Percentiles rank a stretch among this genome's conserved stretches.
Conservation (phyloP, 768 basidiomycete genomes). For the Auricularia auricula-judae region DNA sequence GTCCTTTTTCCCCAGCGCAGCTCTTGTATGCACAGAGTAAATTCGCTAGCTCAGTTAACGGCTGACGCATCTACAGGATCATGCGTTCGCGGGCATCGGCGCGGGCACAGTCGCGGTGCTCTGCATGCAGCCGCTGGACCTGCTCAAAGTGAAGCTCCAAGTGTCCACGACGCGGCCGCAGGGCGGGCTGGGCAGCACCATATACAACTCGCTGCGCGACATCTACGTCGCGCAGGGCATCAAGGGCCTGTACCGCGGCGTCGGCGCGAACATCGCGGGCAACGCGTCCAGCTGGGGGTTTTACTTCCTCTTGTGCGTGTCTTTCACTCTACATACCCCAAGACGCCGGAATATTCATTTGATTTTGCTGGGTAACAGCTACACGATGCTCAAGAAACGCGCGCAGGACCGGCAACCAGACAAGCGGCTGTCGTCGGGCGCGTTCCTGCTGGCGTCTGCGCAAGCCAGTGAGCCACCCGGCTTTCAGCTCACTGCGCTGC, state of each 20-base stretch:
- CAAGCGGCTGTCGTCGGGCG: slow-evolving; percentile 56
- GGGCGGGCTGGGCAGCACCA: slow-evolving; percentile 56
- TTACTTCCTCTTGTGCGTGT: slow-evolving; percentile 90
- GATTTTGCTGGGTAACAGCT: slow-evolving; percentile 37
- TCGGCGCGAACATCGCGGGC: slow-evolving; percentile 84
- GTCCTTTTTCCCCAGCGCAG: slow-evolving; percentile 12
- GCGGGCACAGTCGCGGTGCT: slow-evolving; percentile 88
- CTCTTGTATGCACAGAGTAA: background rate
- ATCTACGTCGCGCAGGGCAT: slow-evolving; percentile 70
- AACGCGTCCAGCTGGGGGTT: slow-evolving; percentile 96
- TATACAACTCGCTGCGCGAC: slow-evolving; percentile 62
- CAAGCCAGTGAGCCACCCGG: slow-evolving; percentile 77
- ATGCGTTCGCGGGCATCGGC: slow-evolving; percentile 87
- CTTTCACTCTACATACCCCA: background rate
- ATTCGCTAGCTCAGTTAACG: background rate
- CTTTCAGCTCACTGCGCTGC: slow-evolving; percentile 5
- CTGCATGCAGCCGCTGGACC: slow-evolving; percentile 95
- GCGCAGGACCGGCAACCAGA: slow-evolving; percentile 49
- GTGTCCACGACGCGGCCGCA: slow-evolving; percentile 58
- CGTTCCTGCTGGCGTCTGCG: slow-evolving; percentile 83
- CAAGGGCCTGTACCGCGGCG: slow-evolving; percentile 81
- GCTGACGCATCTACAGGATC: slow-evolving; percentile 46
- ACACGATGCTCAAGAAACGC: slow-evolving; percentile 84
- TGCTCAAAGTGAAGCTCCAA: slow-evolving; percentile 90
- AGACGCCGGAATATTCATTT: slow-evolving; percentile 1